phyloP scores from a whole-genome alignment of 768 basidiomycete species.

The Calvatia gigantea region DNA sequence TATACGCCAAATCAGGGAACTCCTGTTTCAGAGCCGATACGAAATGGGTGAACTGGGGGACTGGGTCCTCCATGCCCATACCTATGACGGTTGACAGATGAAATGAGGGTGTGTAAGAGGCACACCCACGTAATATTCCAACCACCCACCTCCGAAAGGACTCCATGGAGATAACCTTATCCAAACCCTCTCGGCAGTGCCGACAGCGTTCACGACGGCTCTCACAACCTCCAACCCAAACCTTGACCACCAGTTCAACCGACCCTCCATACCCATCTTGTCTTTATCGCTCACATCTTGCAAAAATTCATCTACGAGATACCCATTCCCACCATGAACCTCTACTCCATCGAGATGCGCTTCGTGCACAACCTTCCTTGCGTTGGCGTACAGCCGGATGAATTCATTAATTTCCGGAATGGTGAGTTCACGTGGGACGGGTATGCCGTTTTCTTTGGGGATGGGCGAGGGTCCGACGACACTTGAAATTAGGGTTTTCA shows the following conservation, averaged over 20 bases:
- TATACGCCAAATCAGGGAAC: slow-evolving; percentile 46
- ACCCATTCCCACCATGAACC: slow-evolving; percentile 37
- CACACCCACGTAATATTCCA: slow-evolving; percentile 1
- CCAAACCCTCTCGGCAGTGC: slow-evolving; percentile 42
- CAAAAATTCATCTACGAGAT: slow-evolving; percentile 45
- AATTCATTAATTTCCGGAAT: slow-evolving; percentile 45
- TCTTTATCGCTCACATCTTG: slow-evolving; percentile 24
- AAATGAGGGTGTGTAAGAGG: slow-evolving; percentile 14
- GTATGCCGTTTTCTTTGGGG: slow-evolving; percentile 11
- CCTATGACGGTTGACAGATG: slow-evolving; percentile 19
- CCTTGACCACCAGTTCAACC: slow-evolving; percentile 53
- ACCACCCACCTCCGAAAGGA: slow-evolving; percentile 31
- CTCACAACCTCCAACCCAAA: slow-evolving; percentile 55
- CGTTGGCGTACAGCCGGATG: slow-evolving; percentile 44
- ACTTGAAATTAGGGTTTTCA: background rate
- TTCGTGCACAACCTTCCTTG: slow-evolving; percentile 40
- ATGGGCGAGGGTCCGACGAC: slow-evolving; percentile 7
- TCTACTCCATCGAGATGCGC: slow-evolving; percentile 67
- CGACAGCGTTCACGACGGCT: slow-evolving; percentile 48
- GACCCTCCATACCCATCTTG: slow-evolving; percentile 62
- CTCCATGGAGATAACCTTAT: slow-evolving; percentile 61
- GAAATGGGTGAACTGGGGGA: slow-evolving; percentile 52
- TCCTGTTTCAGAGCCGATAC: slow-evolving; percentile 32
- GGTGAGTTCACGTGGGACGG: slow-evolving; percentile 37
- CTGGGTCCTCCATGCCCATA: slow-evolving; percentile 53